These are phyloP conservation scores for Spergularia azorica DNA, from an alignment of 179 eudicot species.

Conservation along the genomic window DNA sequence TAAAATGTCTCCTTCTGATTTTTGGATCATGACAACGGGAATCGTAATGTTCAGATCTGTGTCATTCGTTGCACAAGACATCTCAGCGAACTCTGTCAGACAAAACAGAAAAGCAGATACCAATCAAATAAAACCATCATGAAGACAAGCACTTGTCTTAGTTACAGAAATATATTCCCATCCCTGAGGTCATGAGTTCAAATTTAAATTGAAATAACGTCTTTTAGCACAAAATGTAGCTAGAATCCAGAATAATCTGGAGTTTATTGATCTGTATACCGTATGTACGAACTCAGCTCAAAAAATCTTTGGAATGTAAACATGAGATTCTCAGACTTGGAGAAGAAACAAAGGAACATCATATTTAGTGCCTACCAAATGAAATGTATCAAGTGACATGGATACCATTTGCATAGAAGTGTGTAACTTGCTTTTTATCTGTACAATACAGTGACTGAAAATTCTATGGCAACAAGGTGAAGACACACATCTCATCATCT, in stretches of 20 bases:
- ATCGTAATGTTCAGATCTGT: conserved; percentile 50
- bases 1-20: conserved; percentile 61
- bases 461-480: no score
- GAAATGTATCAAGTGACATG: background rate
- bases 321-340: background rate
- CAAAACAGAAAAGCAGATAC: background rate
- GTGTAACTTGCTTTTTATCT: no score
- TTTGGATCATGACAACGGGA: conserved; percentile 61
- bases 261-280: background rate
- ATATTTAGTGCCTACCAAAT: background rate
- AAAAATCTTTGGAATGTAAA: conserved; percentile 3
- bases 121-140: background rate
- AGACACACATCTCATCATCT: no score
- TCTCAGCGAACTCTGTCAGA: conserved; percentile 51
- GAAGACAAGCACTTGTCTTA: background rate
- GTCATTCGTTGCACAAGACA: conserved; percentile 55
- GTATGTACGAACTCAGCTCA: background rate
- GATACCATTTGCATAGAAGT: no score
- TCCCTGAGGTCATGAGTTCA: background rate
- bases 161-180: background rate
- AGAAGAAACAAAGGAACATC: background rate
- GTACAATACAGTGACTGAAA: no score
- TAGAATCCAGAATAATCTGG: background rate
- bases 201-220: background rate
- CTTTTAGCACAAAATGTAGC: background rate